Conservation (phyloP, 106 monocot species). For the Gastrodia elata region DNA sequence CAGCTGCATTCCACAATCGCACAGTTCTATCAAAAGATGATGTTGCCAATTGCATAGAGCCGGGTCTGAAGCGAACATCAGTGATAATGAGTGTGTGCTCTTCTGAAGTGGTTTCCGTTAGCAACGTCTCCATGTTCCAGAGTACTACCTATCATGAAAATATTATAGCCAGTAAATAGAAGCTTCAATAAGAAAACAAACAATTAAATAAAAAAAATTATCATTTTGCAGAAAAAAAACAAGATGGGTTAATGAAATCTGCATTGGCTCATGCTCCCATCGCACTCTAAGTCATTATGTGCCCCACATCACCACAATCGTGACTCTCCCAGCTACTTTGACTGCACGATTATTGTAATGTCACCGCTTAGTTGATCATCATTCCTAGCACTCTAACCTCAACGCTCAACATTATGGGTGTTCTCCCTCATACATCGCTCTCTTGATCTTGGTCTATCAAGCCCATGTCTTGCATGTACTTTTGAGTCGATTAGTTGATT, state of each 20-base stretch:
- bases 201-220: neutral
- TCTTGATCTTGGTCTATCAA: too few species aligned
- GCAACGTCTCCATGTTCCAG: constrained; percentile 73
- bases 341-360: too few species aligned
- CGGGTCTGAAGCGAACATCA: constrained; percentile 73
- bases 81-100: constrained; percentile 64
- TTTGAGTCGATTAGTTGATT: too few species aligned
- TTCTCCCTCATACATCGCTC: too few species aligned
- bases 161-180: neutral
- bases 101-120: constrained; percentile 56
- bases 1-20: constrained; percentile 73
- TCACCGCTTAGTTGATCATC: too few species aligned
- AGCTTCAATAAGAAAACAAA: neutral
- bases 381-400: too few species aligned
- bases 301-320: too few species aligned
- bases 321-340: too few species aligned
- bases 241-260: neutral
- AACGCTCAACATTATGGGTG: too few species aligned
- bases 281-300: too few species aligned
- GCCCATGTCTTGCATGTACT: too few species aligned
- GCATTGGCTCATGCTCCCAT: too few species aligned
- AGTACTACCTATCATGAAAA: constrained; percentile 41
- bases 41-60: constrained; percentile 67
- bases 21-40: constrained; percentile 85
- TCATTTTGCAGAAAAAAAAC: neutral